Evolutionary conservation across 176 grass and related monocot genomes (phyloP).

Genomic region (Hsuehochloa calcarea): DNA sequence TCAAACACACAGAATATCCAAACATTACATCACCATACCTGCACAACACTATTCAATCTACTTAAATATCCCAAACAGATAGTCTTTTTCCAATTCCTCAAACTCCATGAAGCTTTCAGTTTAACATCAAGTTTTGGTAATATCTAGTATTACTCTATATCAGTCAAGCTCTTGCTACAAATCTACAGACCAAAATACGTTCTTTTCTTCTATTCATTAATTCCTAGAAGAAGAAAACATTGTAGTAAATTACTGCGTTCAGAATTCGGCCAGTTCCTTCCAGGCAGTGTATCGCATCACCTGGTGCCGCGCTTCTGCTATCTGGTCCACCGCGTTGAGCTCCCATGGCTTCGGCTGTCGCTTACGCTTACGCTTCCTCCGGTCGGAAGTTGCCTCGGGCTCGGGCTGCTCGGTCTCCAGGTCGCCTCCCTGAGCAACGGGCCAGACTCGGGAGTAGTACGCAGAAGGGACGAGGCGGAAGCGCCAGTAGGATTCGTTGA

Average conservation of each 20-base stretch:
- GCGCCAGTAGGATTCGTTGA: slow-evolving; percentile 57
- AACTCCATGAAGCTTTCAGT: background rate
- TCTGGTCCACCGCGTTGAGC: slow-evolving; percentile 59
- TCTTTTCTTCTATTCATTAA: background rate
- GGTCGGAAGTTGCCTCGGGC: background rate
- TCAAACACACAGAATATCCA: slow-evolving; percentile 9
- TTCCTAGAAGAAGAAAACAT: background rate
- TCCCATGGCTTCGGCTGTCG: slow-evolving; percentile 29
- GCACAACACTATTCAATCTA: background rate
- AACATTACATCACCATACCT: background rate
- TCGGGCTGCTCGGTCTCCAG: background rate
- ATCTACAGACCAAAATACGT: background rate
- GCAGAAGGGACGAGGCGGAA: slow-evolving; percentile 62
- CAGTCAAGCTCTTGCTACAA: background rate
- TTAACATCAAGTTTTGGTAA: background rate
- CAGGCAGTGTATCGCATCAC: slow-evolving; percentile 28
- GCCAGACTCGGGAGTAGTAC: slow-evolving; percentile 84
- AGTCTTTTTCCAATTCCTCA: background rate
- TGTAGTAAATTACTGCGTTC: background rate
- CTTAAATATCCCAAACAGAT: background rate
- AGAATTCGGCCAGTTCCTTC: background rate
- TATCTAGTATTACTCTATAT: background rate
- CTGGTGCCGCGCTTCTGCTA: slow-evolving; percentile 74
- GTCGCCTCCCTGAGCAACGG: slow-evolving; percentile 13
- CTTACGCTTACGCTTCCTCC: slow-evolving; percentile 54